Conservation (phyloP, 2,329 filamentous ascomycete species). For the Ceratocystis ficicola region DNA sequence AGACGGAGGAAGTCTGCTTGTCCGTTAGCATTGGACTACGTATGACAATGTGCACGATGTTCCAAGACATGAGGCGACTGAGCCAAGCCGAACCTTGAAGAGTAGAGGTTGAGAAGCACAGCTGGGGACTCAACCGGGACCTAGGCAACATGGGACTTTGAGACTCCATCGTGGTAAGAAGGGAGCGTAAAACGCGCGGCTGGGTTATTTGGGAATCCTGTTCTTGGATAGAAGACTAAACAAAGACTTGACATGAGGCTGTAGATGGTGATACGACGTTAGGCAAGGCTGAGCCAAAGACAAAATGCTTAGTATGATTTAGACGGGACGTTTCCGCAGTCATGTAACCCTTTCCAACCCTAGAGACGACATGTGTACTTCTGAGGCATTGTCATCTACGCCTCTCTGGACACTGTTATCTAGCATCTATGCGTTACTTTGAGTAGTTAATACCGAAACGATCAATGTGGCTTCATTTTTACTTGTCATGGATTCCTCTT, state of each 20-base stretch:
- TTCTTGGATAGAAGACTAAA: not conserved
- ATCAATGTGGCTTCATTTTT: too few relatives aligned
- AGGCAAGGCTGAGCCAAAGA: not conserved
- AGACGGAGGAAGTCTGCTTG: constrained; percentile 72
- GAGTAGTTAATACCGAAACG: too few relatives aligned
- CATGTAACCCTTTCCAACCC: not conserved
- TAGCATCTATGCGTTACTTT: too few relatives aligned
- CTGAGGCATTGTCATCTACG: not conserved
- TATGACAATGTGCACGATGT: not conserved
- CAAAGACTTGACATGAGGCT: not conserved
- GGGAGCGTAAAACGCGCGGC: not conserved
- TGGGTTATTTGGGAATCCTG: not conserved
- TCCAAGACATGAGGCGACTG: not conserved
- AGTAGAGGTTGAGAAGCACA: constrained; percentile 61
- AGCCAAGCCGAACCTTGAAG: constrained; percentile 46
- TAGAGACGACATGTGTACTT: constrained; percentile 3
- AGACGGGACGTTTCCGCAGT: not conserved
- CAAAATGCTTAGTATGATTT: not conserved
- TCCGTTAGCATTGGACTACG: not conserved
- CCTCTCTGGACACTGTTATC: too few relatives aligned
- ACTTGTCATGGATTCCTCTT: too few relatives aligned
- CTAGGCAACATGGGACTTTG: constrained; percentile 7
- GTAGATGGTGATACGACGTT: not conserved
- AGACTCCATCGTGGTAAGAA: constrained; percentile 8
- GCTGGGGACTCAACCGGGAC: constrained; percentile 50